Evolutionary conservation across 345 rosid species (phyloP).

Genomic region (Citrus cavaleriei): DNA sequence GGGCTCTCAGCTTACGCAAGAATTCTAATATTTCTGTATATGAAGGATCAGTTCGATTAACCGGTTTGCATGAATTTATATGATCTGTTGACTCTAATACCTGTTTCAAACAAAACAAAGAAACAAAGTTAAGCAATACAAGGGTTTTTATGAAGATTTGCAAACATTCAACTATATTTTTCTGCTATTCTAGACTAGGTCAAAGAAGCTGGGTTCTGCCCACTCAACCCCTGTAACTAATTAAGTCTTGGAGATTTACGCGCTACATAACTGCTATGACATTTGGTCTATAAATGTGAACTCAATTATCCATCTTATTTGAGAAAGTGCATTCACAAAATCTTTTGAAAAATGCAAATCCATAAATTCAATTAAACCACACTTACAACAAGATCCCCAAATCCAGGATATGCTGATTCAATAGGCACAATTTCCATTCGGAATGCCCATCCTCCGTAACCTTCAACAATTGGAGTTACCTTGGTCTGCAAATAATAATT

Average conservation of each 20-base stretch:
- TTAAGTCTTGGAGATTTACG: not conserved
- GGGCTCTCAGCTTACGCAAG: constrained; percentile 57
- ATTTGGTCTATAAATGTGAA: not conserved
- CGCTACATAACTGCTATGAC: not conserved
- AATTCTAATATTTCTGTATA: constrained; percentile 68
- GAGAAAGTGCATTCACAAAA: not conserved
- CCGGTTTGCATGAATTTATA: constrained; percentile 94
- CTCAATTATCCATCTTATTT: not conserved
- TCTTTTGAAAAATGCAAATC: not conserved
- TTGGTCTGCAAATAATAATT: constrained; percentile 59
- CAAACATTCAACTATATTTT: not conserved
- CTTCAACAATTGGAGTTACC: constrained; percentile 95
- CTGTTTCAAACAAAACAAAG: constrained; percentile 36
- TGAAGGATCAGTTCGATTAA: constrained; percentile 76
- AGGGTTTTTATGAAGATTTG: not conserved
- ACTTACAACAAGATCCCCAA: constrained; percentile 94
- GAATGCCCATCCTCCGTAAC: constrained; percentile 97
- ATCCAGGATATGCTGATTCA: constrained; percentile 98
- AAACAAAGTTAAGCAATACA: not conserved
- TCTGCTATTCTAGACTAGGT: not conserved
- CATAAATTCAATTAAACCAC: not conserved
- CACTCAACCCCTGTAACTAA: not conserved
- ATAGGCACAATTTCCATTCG: constrained; percentile 94
- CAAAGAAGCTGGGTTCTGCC: not conserved
- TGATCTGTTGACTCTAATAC: constrained; percentile 93